Base-by-base conservation (phyloP, 164 flowering plant genomes). In the Tetrastigma voinierianum region DNA sequence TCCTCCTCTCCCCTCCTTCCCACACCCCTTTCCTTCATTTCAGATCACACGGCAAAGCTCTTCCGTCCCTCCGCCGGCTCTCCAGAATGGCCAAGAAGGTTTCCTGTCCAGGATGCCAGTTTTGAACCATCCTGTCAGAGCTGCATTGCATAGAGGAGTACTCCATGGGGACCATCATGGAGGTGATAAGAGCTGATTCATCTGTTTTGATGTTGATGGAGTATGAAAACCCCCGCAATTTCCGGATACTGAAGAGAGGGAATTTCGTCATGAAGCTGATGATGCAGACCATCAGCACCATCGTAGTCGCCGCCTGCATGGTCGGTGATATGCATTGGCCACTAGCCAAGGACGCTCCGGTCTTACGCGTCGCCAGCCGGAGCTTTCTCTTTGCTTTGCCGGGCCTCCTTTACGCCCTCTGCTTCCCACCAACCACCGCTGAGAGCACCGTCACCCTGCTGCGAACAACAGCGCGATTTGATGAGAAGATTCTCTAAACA, bases 281-380 rank as follows among this genome's bases (percentile, higher is more conserved):
- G 12, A 5, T 10, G 9, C 75, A 72, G 20, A 19, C 45, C 0
- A 44, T 15, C 1, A 72, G 67, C 24, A 58, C 65, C 7, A 55
- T 72, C 6, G 6, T 55, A 9, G 17, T 62, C 24, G 40, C 65
- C 0, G 2, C 64, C 18, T 72, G 76, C 44, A 51, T 67, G 53
- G 68, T 67, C n/a, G 71, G 63, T 51, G 71, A 67, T 8, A 57
- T 67, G 19, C 68, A 67, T 8, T 72, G 76, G 76, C 76, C 76
- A 0, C 2, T 68, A 3, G 59, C 71, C 1, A 67, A 15, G 65
- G 76, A 72, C 21, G 16, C 60, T 20, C 71, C 71, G 7, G 61
- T 67, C 5, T 2, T 68, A 6, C 56, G 65, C 1, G 64, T 72
- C 16, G 72, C 71, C 10, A 11, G 7, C 0, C 51, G 64, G 17